Conservation (phyloP, 495 filamentous ascomycete genomes). For the Aspergillus heteromorphus region DNA sequence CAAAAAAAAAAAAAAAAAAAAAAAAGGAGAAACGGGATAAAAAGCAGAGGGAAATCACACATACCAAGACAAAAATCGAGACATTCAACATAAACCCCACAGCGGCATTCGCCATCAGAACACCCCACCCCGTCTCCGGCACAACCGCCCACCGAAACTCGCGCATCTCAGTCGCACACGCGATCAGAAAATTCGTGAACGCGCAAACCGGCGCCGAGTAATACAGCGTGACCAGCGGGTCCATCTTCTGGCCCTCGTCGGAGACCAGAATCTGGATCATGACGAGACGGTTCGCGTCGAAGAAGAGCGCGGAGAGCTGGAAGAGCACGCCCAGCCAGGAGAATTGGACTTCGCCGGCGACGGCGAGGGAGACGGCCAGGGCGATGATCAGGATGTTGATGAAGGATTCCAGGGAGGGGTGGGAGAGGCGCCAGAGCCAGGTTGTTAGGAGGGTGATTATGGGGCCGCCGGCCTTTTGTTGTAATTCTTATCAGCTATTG, state of each 20-base stretch:
- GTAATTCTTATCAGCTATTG: not conserved
- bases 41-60: slow-evolving; percentile 10
- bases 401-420: slow-evolving; percentile 54
- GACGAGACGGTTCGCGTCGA: slow-evolving; percentile 71
- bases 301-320: slow-evolving; percentile 64
- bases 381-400: slow-evolving; percentile 71
- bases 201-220: slow-evolving; percentile 81
- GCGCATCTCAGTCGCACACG: slow-evolving; percentile 53
- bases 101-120: slow-evolving; percentile 61
- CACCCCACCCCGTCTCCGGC: slow-evolving; percentile 48
- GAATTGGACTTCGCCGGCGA: slow-evolving; percentile 72
- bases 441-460: slow-evolving; percentile 61
- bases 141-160: slow-evolving; percentile 50
- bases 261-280: slow-evolving; percentile 71
- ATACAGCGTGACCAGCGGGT: slow-evolving; percentile 77
- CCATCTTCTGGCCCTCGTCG: slow-evolving; percentile 70
- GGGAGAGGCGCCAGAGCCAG: slow-evolving; percentile 60
- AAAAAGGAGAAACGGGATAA: not conserved
- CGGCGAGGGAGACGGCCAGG: slow-evolving; percentile 65
- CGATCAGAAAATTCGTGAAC: slow-evolving; percentile 64
- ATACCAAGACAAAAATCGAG: slow-evolving; percentile 68
- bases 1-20: slow-evolving; percentile 1
- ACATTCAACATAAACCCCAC: slow-evolving; percentile 76
- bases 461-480: slow-evolving; percentile 54
- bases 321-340: slow-evolving; percentile 61